Evolutionary conservation across 306 rosid species (phyloP), one percentile per base, ranked within the genome.

Genomic region (Pachyrhizus erosus): DNA sequence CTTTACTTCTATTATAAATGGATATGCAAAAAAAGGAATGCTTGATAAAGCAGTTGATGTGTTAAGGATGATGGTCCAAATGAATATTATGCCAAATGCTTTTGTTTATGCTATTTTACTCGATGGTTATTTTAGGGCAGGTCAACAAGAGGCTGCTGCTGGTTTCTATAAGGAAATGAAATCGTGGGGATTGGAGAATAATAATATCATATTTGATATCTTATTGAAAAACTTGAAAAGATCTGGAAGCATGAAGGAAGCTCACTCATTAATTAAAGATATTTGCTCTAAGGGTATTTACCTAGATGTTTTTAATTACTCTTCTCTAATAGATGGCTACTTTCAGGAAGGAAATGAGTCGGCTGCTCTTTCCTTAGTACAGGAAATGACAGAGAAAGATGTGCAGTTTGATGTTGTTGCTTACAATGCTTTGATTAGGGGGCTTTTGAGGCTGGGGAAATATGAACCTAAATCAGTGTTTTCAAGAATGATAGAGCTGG

Each of bases 301-400:
- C 69, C 99, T 83, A 33, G 99, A 96, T 83, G 46, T 82, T 54
- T 91, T 91, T 75, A 96, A 90, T 87, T 93, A 93, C 82, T 81
- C 99, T 1, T 89, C 94, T 69, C 83, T 92, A 78, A 89, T 93
- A 88, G 99, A 92, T 88, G 92, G 92, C 40, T 93, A 89, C 88
- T 90, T 93, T 75, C 90, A 88, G 82, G 86, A 79, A 69, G 93
- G 93, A 82, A 88, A 87, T 5, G 93, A 91, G 61, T 84, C 91
- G 5, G 84, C 85, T 40, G 97, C 97, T 34, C 88, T 93, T 39
- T 81, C 85, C 79, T 48, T 91, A 64, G 88, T 91, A 70, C 93
- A 92, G 86, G 98, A 91, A 89, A 89, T 96, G 97, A 83, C 77
- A 57, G 89, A 92, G 76, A 90, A 85, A 82, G 85, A 83, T 70